Evolutionary conservation across 352 stramenopile genomes (phyloP).

Genomic region (Peronospora tabacina): DNA sequence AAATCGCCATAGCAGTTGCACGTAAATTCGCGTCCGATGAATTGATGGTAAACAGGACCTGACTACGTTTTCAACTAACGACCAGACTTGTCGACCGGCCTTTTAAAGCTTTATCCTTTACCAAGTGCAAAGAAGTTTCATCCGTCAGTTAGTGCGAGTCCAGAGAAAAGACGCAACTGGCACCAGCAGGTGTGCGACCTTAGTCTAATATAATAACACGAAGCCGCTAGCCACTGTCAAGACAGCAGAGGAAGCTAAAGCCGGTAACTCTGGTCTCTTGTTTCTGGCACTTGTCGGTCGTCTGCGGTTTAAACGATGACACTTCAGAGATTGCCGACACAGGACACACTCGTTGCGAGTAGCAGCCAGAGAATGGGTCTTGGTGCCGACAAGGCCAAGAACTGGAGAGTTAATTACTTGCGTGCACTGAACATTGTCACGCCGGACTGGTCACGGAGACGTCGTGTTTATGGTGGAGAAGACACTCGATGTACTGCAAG

Average conservation of each 20-base stretch:
- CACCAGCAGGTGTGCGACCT: constrained; percentile 5
- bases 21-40: not conserved
- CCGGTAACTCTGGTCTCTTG: constrained; percentile 3
- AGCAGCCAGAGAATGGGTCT: constrained; percentile 23
- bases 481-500: not conserved
- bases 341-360: constrained; percentile 11
- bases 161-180: constrained; percentile 16
- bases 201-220: not conserved
- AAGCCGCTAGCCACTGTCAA: not conserved
- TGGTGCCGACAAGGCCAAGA: constrained; percentile 36
- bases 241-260: not conserved
- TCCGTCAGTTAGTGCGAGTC: not conserved
- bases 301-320: constrained; percentile 9
- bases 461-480: not conserved
- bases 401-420: constrained; percentile 73
- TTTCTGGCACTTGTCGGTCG: not conserved
- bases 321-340: constrained; percentile 5
- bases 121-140: not conserved
- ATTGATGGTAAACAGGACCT: constrained; percentile 25
- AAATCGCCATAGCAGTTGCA: constrained; percentile 7
- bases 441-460: constrained; percentile 28
- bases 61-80: not conserved
- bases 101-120: no score
- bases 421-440: constrained; percentile 68
- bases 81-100: not conserved